Base-by-base conservation (phyloP, 495 filamentous ascomycete genomes). In the Terfezia claveryi region DNA sequence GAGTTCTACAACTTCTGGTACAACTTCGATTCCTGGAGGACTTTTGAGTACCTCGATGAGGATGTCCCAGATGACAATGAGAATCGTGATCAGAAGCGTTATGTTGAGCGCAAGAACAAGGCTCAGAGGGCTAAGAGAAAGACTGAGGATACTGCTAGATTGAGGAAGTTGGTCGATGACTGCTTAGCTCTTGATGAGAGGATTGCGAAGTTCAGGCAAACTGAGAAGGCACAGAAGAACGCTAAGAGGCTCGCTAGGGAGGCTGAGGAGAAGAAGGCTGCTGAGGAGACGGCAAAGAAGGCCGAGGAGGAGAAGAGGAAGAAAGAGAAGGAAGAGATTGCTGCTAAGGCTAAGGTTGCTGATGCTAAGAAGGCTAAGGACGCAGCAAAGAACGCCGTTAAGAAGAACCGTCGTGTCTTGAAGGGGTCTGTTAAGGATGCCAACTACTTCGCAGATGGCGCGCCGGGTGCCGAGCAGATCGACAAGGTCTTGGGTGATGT, bases 1-100 rank as follows among this genome's bases (percentile, higher is more conserved):
- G 70, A 72, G 55, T 98, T 98, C 74, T 98, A 98, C 76, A 93
- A 96, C 75, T 98, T 95, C 76, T 98, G 85, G 82, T 98, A 94
- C 76, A 87, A 87, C 74, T 91, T 98, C 63, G 92, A 98, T 76
- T 88, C 82, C 68, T 98, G 91, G 91, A 76, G 91, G 51, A 79
- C 83, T 23, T 98, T 98, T 68, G 91, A 98, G 72, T 98, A 98
- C 68, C 83, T 89, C 41, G 92, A 98, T 64, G 91, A 96, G 73
- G 91, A 98, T 64, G 88, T 98, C 16, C 91, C 91, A 41, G 91
- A 98, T 66, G 91, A 98, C 76, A 91, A 85, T 71, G 91, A 95
- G 73, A 92, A 87, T 76, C 85, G 91, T 68, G 86, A 96, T 72
- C 91, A 98, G 76, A 95, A 94, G 76, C 85, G 91, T 51, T 87